Evolutionary conservation across 352 stramenopile genomes (phyloP).

Genomic region (Hyaloperonospora brassicae): DNA sequence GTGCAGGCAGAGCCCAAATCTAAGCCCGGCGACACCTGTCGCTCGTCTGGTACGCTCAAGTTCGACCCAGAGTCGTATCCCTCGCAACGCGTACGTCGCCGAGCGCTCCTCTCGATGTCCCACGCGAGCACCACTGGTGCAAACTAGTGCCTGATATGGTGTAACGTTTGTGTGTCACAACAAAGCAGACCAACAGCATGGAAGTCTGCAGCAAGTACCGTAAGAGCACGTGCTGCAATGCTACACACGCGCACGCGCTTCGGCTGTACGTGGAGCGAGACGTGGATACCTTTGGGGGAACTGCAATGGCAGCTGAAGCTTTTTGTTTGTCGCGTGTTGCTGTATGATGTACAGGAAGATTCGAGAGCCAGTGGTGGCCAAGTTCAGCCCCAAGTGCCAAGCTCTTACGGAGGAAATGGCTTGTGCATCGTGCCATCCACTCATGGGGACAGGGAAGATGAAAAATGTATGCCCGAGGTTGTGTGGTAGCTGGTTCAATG

Average conservation of each 20-base stretch:
- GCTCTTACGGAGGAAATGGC: constrained; percentile 56
- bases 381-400: constrained; percentile 66
- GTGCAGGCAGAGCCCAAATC: constrained; percentile 22
- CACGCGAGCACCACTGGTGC: not conserved
- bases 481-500: constrained; percentile 65
- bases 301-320: constrained; percentile 1
- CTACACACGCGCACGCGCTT: constrained; percentile 51
- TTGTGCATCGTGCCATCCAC: constrained; percentile 73
- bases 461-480: constrained; percentile 63
- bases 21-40: constrained; percentile 36
- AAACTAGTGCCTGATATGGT: constrained; percentile 2
- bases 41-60: constrained; percentile 56
- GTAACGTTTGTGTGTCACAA: constrained; percentile 4
- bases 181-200: constrained; percentile 41
- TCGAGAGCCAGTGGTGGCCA: constrained; percentile 63
- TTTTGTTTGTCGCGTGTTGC: constrained; percentile 2
- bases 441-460: constrained; percentile 69
- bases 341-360: constrained; percentile 45
- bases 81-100: constrained; percentile 50
- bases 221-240: constrained; percentile 77
- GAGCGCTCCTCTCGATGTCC: not conserved
- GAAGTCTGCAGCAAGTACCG: constrained; percentile 78
- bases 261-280: constrained; percentile 37
- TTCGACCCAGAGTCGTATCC: constrained; percentile 53
- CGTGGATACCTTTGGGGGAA: not conserved